Conservation (phyloP, 805 yeast species). For the Jamesozyma rosinii region DNA sequence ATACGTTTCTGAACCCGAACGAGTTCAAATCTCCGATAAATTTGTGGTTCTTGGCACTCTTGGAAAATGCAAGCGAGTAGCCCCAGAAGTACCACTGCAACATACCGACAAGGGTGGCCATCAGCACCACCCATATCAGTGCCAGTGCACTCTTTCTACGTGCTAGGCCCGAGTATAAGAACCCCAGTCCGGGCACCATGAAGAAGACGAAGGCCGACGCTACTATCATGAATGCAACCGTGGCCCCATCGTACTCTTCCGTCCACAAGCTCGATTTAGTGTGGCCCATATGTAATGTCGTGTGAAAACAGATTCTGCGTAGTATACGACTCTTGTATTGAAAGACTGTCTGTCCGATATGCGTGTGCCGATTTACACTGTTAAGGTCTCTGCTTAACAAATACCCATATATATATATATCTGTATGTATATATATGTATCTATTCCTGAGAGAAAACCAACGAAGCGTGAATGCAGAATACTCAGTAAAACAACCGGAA, state of each 20-base stretch:
- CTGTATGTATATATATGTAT: no score
- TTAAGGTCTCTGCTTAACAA: no score
- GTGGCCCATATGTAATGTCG: not conserved
- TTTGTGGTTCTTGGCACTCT: constrained; percentile 60
- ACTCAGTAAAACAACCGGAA: no score
- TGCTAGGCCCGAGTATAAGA: constrained; percentile 84
- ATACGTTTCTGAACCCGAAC: constrained; percentile 71
- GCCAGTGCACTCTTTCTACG: constrained; percentile 84
- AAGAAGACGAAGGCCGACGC: constrained; percentile 69
- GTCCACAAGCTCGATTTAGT: constrained; percentile 13
- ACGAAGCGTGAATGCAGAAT: no score
- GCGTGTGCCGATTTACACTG: no score
- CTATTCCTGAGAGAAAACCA: no score
- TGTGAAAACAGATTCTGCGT: no score
- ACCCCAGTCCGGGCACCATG: constrained; percentile 93
- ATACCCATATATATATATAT: no score
- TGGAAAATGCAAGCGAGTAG: constrained; percentile 80
- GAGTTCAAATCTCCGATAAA: constrained; percentile 81
- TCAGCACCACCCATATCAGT: constrained; percentile 70
- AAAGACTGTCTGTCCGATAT: no score
- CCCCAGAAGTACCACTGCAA: constrained; percentile 99
- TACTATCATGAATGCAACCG: constrained; percentile 43
- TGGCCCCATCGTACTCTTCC: constrained; percentile 38
- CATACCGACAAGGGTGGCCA: constrained; percentile 62
- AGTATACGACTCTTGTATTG: no score